Conservation (phyloP, 164 flowering plant genomes). For the Magnolia sinica region DNA sequence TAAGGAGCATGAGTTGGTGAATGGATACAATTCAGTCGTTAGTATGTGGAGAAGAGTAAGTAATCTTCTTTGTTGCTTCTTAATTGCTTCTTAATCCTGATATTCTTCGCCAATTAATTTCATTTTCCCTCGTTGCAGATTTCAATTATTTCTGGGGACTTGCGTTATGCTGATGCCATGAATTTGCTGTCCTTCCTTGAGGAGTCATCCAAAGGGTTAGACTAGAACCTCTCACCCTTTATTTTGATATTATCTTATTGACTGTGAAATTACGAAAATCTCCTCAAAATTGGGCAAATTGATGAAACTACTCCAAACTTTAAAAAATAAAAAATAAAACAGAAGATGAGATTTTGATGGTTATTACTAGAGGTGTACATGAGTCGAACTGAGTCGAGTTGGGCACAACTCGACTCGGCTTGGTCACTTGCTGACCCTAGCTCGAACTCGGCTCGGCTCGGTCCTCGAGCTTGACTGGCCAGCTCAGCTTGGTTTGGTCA, state of each 20-base stretch:
- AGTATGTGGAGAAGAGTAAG: constrained; percentile 97
- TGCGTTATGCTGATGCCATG: constrained; percentile 80
- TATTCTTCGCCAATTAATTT: not conserved
- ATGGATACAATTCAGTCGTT: constrained; percentile 78
- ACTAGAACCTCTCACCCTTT: constrained; percentile 9
- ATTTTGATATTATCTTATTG: not conserved
- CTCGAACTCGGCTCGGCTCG: too few relatives aligned
- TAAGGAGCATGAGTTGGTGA: constrained; percentile 69
- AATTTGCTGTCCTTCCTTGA: constrained; percentile 62
- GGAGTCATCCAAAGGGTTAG: constrained; percentile 81
- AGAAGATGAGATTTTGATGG: too few relatives aligned
- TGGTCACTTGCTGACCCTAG: too few relatives aligned
- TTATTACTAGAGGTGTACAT: too few relatives aligned
- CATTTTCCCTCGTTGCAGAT: constrained; percentile 46
- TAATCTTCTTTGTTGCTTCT: not conserved
- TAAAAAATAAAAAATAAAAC: not conserved
- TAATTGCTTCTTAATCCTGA: not conserved
- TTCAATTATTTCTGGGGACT: constrained; percentile 68
- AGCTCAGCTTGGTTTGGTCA: too few relatives aligned
- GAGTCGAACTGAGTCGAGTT: too few relatives aligned
- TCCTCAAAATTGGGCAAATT: not conserved
- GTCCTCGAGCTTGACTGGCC: too few relatives aligned
- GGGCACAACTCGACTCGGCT: too few relatives aligned
- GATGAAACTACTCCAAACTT: not conserved
- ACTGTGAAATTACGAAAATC: not conserved